These are phyloP conservation scores for Capsicum chinense DNA, from an alignment of 257 asterid species.

Conservation along the genomic window DNA sequence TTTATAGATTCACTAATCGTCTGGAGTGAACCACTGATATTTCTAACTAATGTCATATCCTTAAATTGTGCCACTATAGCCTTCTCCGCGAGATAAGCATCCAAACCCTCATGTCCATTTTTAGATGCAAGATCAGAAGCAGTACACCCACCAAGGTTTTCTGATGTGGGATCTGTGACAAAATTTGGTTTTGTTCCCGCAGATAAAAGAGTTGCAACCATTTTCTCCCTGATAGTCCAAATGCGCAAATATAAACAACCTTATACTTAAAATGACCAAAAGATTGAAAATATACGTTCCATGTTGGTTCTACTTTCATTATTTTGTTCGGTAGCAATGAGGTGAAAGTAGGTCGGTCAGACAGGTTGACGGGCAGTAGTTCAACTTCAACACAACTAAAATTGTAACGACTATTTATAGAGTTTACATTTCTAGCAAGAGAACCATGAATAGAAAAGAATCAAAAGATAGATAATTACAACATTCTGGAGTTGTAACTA, in stretches of 20 bases:
- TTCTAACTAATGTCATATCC: conserved; percentile 73
- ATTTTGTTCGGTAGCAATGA: background rate
- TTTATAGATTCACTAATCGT: conserved; percentile 46
- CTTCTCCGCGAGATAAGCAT: conserved; percentile 95
- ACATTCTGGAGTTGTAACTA: conserved; percentile 15
- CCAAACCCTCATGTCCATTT: conserved; percentile 82
- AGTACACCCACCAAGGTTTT: conserved; percentile 75
- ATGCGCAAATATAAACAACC: conserved; percentile 28
- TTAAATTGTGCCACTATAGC: conserved; percentile 70
- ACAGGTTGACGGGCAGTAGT: background rate
- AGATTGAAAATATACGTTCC: background rate
- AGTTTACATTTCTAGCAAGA: background rate
- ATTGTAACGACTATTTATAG: background rate
- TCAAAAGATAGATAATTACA: background rate
- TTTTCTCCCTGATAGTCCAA: conserved; percentile 71
- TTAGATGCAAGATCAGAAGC: conserved; percentile 93
- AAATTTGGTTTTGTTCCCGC: conserved; percentile 90
- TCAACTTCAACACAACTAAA: conserved; percentile 19
- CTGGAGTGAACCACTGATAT: conserved; percentile 70
- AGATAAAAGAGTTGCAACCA: conserved; percentile 94
- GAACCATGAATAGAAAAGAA: background rate
- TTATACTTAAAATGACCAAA: conserved; percentile 3
- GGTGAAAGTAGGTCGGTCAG: background rate
- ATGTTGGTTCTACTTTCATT: background rate
- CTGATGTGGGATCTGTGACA: conserved; percentile 88